phyloP scores from a whole-genome alignment of 768 basidiomycete genomes.

The Lanmaoa pseudosensibilis region DNA sequence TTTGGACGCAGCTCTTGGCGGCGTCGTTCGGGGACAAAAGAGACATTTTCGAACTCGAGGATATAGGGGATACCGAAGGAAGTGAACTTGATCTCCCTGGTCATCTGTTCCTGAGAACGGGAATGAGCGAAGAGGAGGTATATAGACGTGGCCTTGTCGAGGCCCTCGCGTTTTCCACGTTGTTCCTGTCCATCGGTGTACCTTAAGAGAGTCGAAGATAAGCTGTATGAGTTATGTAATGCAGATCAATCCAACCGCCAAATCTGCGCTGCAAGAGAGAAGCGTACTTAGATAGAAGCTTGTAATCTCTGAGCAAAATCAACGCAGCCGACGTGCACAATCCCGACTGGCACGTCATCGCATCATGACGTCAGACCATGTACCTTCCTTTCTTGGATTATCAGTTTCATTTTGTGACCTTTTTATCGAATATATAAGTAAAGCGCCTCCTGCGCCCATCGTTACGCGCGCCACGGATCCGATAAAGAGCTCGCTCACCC shows the following conservation, averaged over 20 bases:
- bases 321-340: neutral
- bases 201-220: neutral
- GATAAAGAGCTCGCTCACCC: conserved; percentile 9
- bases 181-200: too few relatives aligned
- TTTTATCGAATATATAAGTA: conserved; percentile 30
- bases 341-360: neutral
- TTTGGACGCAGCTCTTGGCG: neutral
- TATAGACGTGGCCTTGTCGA: too few relatives aligned
- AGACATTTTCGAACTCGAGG: conserved; percentile 31
- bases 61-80: conserved; percentile 32
- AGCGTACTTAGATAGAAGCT: too few relatives aligned
- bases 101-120: conserved; percentile 12
- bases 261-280: neutral
- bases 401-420: conserved; percentile 4
- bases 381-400: conserved; percentile 31
- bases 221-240: conserved; percentile 10
- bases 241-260: neutral
- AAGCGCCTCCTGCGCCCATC: neutral
- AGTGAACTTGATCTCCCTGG: conserved; percentile 29
- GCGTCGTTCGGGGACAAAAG: conserved; percentile 8
- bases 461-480: neutral
- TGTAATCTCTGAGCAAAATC: neutral
- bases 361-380: conserved; percentile 28
- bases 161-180: conserved; percentile 9
- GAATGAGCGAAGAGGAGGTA: neutral